These are phyloP conservation scores for Myxozyma mucilagina DNA, from an alignment of 805 yeast genomes.

Conservation along the genomic window DNA sequence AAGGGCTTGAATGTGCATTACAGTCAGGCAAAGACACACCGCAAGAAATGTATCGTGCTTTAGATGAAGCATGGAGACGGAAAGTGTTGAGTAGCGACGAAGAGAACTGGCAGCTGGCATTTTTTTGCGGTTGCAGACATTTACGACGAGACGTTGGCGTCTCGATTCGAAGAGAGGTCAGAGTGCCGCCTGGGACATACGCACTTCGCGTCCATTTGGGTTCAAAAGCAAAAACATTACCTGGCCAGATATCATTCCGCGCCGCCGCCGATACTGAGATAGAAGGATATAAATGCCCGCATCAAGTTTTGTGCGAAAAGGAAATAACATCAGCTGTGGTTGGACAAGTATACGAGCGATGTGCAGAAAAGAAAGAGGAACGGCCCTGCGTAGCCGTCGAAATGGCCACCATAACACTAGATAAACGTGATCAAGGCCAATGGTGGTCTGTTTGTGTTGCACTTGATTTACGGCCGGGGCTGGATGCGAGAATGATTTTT, in stretches of 20 bases:
- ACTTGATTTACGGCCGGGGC: neutral
- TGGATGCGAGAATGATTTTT: slow-evolving; percentile 1
- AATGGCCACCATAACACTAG: neutral
- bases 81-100: neutral
- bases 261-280: neutral
- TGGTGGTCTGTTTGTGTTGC: neutral
- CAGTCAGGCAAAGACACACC: no score
- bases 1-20: neutral
- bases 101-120: neutral
- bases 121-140: neutral
- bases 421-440: neutral
- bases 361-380: neutral
- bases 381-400: neutral
- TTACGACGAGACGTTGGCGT: neutral
- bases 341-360: neutral
- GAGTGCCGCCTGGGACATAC: slow-evolving; percentile 13
- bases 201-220: neutral
- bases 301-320: neutral
- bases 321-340: neutral
- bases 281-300: neutral
- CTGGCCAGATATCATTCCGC: slow-evolving; percentile 1
- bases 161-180: neutral
- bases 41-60: neutral
- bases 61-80: neutral
- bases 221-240: neutral